These are phyloP conservation scores for Rossbeevera mucosa DNA, from an alignment of 768 basidiomycete genomes.

Conservation along the genomic window DNA sequence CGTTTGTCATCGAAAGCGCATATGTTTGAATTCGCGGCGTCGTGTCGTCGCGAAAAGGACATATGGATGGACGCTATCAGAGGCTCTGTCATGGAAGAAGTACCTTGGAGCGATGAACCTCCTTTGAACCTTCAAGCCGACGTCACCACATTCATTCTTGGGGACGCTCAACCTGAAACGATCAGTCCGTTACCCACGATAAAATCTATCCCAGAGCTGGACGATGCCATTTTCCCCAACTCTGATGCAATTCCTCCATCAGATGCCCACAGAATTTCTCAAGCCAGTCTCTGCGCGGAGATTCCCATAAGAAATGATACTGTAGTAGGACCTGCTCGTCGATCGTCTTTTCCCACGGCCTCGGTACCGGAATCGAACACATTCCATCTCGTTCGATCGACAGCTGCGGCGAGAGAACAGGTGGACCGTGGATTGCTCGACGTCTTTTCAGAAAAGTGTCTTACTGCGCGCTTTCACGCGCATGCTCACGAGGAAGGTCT, in stretches of 20 bases:
- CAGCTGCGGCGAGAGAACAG: conserved; percentile 57
- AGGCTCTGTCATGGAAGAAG: conserved; percentile 42
- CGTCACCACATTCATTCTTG: conserved; percentile 33
- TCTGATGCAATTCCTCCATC: background rate
- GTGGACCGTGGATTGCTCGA: conserved; percentile 79
- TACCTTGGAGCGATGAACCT: conserved; percentile 55
- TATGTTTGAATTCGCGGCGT: conserved; percentile 81
- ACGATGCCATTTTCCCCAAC: conserved; percentile 9
- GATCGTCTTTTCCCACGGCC: conserved; percentile 56
- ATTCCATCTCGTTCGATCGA: conserved; percentile 64
- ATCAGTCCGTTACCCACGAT: conserved; percentile 48
- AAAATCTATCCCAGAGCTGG: conserved; percentile 52
- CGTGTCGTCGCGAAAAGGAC: conserved; percentile 79
- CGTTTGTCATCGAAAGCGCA: conserved; percentile 65
- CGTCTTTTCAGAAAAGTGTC: conserved; percentile 70
- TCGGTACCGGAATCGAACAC: conserved; percentile 45
- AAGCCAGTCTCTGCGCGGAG: conserved; percentile 22
- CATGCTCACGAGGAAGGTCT: conserved; percentile 59
- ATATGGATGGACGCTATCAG: conserved; percentile 77
- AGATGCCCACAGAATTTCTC: conserved; percentile 2
- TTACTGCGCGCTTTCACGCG: conserved; percentile 64
- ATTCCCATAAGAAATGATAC: conserved; percentile 16
- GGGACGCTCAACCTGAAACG: conserved; percentile 38
- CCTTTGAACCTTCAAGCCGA: conserved; percentile 56
- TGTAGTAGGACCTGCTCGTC: conserved; percentile 40